Conservation (phyloP, 2,329 filamentous ascomycete genomes). For the Apiospora saccharicola region DNA sequence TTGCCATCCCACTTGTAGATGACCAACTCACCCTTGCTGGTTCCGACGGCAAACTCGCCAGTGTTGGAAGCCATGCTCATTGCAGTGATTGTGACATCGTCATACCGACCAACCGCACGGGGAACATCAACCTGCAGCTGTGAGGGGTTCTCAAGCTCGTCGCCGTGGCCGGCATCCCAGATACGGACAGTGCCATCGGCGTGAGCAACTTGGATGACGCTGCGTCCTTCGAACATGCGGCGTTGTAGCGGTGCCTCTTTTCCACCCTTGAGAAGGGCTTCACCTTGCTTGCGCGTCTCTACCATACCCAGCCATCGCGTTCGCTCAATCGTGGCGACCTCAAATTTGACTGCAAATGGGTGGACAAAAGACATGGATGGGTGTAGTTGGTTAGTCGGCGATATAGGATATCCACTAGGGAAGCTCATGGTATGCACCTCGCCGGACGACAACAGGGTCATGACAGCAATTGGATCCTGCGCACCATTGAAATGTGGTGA, state of each 20-base stretch:
- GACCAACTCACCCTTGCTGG: conserved; percentile 82
- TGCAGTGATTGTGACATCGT: conserved; percentile 78
- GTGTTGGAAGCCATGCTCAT: conserved; percentile 83
- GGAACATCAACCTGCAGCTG: conserved; percentile 88
- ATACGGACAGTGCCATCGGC: conserved; percentile 90
- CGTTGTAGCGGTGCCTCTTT: conserved; percentile 73
- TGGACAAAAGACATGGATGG: conserved; percentile 88
- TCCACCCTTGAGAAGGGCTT: conserved; percentile 80
- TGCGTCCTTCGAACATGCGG: conserved; percentile 82
- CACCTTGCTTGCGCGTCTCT: conserved; percentile 83
- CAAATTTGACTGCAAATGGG: conserved; percentile 80
- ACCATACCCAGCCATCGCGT: conserved; percentile 88
- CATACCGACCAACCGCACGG: conserved; percentile 79
- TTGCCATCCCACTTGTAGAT: conserved; percentile 92
- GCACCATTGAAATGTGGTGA: conserved; percentile 88
- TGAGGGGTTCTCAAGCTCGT: conserved; percentile 88
- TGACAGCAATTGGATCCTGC: conserved; percentile 87
- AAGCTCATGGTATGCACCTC: conserved; percentile 92
- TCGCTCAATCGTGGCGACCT: conserved; percentile 77
- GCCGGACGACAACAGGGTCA: conserved; percentile 82
- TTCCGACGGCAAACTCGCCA: conserved; percentile 85
- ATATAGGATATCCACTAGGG: conserved; percentile 88
- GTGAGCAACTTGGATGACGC: conserved; percentile 86
- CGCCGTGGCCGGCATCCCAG: conserved; percentile 91
- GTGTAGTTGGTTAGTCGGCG: conserved; percentile 91